phyloP scores from a whole-genome alignment of 495 filamentous ascomycete genomes.

The Podospora bellae-mahoneyi region DNA sequence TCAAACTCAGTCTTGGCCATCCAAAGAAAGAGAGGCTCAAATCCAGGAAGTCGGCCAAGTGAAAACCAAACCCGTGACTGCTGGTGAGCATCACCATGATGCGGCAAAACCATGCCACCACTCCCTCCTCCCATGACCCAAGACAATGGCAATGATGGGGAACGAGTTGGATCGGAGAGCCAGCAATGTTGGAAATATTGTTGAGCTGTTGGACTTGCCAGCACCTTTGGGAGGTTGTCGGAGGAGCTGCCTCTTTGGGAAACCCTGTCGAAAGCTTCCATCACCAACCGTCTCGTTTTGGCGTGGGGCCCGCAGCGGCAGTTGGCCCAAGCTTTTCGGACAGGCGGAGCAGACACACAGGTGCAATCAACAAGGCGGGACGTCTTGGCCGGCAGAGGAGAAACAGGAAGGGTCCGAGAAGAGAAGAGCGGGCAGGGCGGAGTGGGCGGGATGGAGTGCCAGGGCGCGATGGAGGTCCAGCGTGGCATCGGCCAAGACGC shows the following conservation, averaged over 20 bases:
- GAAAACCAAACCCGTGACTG: background rate
- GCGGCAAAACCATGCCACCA: background rate
- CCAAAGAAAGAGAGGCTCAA: background rate
- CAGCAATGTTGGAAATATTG: background rate
- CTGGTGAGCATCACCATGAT: background rate
- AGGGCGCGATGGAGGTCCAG: background rate
- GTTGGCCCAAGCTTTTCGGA: background rate
- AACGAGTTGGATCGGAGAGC: background rate
- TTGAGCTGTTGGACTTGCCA: background rate
- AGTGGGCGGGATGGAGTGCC: background rate
- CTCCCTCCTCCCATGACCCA: background rate
- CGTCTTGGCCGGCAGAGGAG: background rate
- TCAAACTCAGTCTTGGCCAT: background rate
- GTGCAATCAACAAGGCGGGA: too few species aligned
- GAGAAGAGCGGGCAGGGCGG: background rate
- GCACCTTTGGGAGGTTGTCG: conserved; percentile 4
- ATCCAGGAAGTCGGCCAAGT: background rate
- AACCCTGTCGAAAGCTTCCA: background rate
- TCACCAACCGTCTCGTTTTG: background rate
- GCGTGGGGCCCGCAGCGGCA: too few species aligned
- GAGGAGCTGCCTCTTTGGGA: conserved; percentile 8
- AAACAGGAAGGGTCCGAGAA: background rate
- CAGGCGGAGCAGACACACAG: background rate
- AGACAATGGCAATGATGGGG: background rate
- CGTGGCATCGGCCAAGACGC: conserved; percentile 4